Conservation (phyloP, 2,329 filamentous ascomycete genomes). For the Chaetomium sp. region DNA sequence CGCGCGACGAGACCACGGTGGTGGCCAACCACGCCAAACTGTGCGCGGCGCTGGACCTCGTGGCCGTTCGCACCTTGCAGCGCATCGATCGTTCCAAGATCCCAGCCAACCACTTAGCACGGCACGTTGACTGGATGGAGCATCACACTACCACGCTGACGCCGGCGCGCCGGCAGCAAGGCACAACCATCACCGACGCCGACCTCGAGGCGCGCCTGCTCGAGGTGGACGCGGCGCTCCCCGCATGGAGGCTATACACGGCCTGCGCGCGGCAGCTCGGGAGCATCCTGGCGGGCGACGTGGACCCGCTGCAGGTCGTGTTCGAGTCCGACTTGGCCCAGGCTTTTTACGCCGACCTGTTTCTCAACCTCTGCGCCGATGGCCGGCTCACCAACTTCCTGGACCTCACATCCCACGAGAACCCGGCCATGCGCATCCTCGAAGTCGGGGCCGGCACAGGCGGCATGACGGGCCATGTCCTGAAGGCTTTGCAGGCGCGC, state of each 20-base stretch:
- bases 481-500: constrained; percentile 22
- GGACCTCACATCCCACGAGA: constrained; percentile 1
- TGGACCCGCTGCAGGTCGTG: constrained; percentile 7
- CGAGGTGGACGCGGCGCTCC: constrained; percentile 25
- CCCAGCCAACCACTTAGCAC: constrained; percentile 18
- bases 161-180: constrained; percentile 14
- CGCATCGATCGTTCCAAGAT: not conserved
- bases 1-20: constrained; percentile 23
- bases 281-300: not conserved
- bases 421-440: constrained; percentile 26
- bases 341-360: constrained; percentile 22
- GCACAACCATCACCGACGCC: constrained; percentile 14
- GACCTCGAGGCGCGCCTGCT: constrained; percentile 25
- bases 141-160: constrained; percentile 20
- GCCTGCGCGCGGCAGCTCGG: not conserved
- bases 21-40: constrained; percentile 20
- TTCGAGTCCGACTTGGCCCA: not conserved
- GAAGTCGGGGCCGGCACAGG: constrained; percentile 25
- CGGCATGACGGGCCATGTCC: not conserved
- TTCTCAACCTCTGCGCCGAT: constrained; percentile 24
- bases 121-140: constrained; percentile 30
- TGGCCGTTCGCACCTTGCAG: not conserved
- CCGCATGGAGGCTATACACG: constrained; percentile 29
- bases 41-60: constrained; percentile 8
- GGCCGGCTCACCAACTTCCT: constrained; percentile 6